These are phyloP conservation scores for Gnaphalium uliginosum DNA, from an alignment of 129 eudicot species.

Conservation along the genomic window DNA sequence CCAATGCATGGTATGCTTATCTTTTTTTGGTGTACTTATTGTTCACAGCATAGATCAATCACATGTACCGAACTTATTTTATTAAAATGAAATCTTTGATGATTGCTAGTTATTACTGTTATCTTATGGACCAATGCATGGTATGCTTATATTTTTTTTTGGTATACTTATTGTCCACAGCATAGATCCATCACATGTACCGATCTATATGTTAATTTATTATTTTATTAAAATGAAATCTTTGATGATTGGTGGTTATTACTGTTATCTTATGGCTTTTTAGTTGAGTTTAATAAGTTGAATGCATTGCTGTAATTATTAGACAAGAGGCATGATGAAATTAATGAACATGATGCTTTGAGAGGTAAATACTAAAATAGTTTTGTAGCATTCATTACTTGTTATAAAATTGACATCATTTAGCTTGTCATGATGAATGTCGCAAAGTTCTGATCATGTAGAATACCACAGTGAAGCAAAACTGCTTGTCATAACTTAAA, in stretches of 20 bases:
- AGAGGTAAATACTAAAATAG: background rate
- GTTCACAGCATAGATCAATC: background rate
- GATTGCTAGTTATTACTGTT: too few relatives aligned
- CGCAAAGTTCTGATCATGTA: background rate
- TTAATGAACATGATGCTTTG: background rate
- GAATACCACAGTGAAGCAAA: background rate
- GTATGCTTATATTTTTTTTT: conserved; percentile 34
- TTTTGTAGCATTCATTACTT: background rate
- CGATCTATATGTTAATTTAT: background rate
- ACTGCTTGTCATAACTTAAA: background rate
- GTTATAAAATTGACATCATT: background rate
- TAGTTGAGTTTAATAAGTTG: background rate
- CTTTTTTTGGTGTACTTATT: background rate
- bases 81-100: background rate
- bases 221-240: background rate
- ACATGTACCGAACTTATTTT: background rate
- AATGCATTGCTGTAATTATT: background rate
- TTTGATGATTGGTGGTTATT: background rate
- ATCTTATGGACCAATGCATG: conserved; percentile 55
- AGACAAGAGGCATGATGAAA: background rate
- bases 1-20: conserved; percentile 68
- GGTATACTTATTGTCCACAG: background rate
- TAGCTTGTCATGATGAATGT: background rate
- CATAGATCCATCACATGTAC: background rate
- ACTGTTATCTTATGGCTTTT: background rate